A percentile compares a stretch with the other conserved stretches of the same genome.
Evolutionary conservation across 306 rosid species (phyloP).

Genomic region (Fragaria nilgerrensis): DNA sequence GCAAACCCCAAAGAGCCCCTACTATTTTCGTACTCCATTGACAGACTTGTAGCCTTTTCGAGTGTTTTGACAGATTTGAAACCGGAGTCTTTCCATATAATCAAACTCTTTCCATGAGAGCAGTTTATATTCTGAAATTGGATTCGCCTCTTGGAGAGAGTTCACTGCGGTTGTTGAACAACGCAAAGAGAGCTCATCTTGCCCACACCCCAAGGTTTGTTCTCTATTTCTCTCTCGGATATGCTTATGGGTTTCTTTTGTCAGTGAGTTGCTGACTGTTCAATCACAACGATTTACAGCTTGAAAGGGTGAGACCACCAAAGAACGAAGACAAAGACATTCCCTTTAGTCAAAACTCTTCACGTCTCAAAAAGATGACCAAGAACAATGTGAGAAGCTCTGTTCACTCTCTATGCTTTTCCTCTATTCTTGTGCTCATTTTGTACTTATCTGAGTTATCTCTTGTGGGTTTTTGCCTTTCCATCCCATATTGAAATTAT

Average conservation of each 20-base stretch:
- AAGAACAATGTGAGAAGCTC: constrained; percentile 20
- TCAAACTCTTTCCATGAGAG: background rate
- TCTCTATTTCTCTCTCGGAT: background rate
- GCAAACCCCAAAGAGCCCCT: background rate
- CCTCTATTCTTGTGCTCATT: background rate
- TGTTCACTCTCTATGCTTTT: background rate
- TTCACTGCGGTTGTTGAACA: constrained; percentile 15
- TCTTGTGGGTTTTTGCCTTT: background rate
- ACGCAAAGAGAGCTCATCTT: background rate
- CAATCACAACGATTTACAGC: constrained; percentile 12
- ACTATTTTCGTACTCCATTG: background rate
- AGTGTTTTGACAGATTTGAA: background rate
- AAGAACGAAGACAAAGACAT: background rate
- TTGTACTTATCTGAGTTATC: background rate
- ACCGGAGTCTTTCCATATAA: background rate
- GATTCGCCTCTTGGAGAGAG: background rate
- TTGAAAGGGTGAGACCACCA: background rate
- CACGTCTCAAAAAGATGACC: background rate
- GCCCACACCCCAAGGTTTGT: constrained; percentile 20
- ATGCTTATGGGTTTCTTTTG: background rate
- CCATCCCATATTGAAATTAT: background rate
- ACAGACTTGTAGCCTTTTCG: background rate
- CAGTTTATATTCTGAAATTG: background rate
- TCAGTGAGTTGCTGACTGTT: background rate
- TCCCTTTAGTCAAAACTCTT: background rate